Conservation (phyloP, 306 rosid species). For the Citrullus amarus region DNA sequence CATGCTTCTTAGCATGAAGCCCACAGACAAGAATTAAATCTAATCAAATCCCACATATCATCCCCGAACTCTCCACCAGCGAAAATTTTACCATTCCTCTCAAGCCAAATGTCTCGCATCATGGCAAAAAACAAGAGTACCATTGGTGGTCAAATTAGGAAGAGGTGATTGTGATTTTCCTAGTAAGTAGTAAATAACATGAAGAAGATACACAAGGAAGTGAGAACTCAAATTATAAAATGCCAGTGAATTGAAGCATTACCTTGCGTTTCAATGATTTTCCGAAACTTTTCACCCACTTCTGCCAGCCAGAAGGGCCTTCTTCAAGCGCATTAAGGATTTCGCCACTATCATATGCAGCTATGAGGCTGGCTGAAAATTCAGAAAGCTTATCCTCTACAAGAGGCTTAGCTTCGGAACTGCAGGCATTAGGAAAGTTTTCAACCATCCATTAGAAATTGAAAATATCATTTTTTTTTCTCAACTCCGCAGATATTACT, state of each 20-base stretch:
- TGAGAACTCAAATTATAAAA: background rate
- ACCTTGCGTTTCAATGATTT: constrained; percentile 88
- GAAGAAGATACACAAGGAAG: background rate
- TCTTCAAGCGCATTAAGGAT: constrained; percentile 62
- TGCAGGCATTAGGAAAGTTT: constrained; percentile 33
- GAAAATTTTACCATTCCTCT: no score
- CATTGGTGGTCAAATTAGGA: constrained; percentile 18
- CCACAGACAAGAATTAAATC: no score
- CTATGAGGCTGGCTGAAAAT: constrained; percentile 52
- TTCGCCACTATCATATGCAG: constrained; percentile 79
- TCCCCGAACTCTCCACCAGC: no score
- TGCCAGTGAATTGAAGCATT: constrained; percentile 2
- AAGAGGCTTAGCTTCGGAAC: constrained; percentile 61
- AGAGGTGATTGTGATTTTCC: background rate
- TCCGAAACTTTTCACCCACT: constrained; percentile 90
- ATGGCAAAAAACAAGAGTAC: no score
- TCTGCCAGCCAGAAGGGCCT: constrained; percentile 85
- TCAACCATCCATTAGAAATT: background rate
- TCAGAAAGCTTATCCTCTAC: constrained; percentile 66
- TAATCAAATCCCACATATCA: no score
- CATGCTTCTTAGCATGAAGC: no score
- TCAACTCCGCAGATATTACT: background rate
- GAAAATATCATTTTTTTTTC: background rate
- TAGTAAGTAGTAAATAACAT: background rate
- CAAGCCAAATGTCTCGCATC: no score